A percentile compares a stretch with the other conserved stretches of the same genome.
Evolutionary conservation across 148 eudicot genomes (phyloP).

Genomic region (Selenicereus undatus): DNA sequence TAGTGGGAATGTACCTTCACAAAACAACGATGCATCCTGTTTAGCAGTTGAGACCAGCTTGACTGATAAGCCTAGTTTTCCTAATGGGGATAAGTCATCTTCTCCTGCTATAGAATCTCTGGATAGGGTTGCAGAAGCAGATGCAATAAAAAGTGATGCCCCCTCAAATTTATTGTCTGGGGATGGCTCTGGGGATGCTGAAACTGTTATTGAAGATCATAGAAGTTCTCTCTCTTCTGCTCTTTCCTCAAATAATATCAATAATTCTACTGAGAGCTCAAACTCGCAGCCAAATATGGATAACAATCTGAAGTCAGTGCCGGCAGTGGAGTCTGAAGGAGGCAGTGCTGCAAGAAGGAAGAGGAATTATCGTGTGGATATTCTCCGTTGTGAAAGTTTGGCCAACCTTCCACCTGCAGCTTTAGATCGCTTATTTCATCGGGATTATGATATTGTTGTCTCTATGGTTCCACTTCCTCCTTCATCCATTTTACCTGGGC

Average conservation of each 20-base stretch:
- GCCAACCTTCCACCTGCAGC: conserved; percentile 83
- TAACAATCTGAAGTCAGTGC: conserved; percentile 38
- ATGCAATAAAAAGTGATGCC: conserved; percentile 16
- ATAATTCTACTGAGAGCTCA: conserved; percentile 27
- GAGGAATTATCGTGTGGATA: conserved; percentile 75
- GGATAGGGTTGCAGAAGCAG: conserved; percentile 20
- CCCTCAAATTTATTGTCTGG: conserved; percentile 13
- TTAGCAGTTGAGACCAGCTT: conserved; percentile 28
- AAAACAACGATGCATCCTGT: conserved; percentile 34
- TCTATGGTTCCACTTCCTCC: conserved; percentile 97
- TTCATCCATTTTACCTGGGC: conserved; percentile 86
- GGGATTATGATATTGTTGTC: conserved; percentile 88
- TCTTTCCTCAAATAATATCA: conserved; percentile 21
- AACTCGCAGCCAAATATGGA: conserved; percentile 31
- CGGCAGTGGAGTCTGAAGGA: conserved; percentile 28
- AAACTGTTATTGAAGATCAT: conserved; percentile 26
- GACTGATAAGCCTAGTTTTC: conserved; percentile 24
- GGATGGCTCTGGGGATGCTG: conserved; percentile 34
- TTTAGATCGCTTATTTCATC: conserved; percentile 72
- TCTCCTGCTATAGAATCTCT: conserved; percentile 12
- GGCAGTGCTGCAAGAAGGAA: conserved; percentile 42
- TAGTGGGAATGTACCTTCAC: conserved; percentile 27
- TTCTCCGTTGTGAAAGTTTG: conserved; percentile 95
- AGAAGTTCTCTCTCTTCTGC: conserved; percentile 17
- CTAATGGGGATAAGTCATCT: conserved; percentile 26